Evolutionary conservation across 1,139 yeast genomes (phyloP), one percentile per base, ranked within the genome.

Genomic region (Zygosaccharomyces sapae): DNA sequence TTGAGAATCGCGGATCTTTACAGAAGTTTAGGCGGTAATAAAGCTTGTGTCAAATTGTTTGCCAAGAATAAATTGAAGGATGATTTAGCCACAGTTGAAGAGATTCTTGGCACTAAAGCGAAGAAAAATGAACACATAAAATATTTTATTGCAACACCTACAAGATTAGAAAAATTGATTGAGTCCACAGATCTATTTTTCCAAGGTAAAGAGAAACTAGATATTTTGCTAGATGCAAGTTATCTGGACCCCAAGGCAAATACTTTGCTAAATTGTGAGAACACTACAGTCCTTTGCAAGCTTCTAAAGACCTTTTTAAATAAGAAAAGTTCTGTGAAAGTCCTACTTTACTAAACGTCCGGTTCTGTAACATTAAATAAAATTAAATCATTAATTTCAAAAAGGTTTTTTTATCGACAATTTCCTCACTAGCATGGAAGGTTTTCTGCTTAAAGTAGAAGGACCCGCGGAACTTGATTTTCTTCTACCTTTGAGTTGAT

Each of bases 31-130:
- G 68, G 73, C 3, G 84, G 83, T 3, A 73, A 81, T 1, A 58
- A 58, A 42, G 50, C 48, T 35, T 76, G 83, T 7, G 57, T 81
- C 33, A 82, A 82, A 59, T 57, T 82, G 43, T 82, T 82, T 59
- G 77, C 79, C 50, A 82, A 82, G 62, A 82, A 80, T 59, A 81
- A 81, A 56, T 61, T 82, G 42, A 72, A 73, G 33, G 81, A 78
- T 31, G 88, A 82, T 61, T 61, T 81, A 46, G 70, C 70, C 42
- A 62, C 75, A 12, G 57, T 66, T 8, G 63, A 63, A 24, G 51
- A 49, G 18, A 46, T 58, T 3, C 45, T 62, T 22, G 43, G 44
- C 9, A 29, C 39, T 22, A 41, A 49, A n/a, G 19, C 33, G 6
- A 53, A 51, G 37, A 55, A 51, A 33, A 40, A 34, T 9, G 48